These are phyloP conservation scores for Cladosporium colombiae DNA, from an alignment of 2,329 filamentous ascomycete genomes.

Conservation along the genomic window DNA sequence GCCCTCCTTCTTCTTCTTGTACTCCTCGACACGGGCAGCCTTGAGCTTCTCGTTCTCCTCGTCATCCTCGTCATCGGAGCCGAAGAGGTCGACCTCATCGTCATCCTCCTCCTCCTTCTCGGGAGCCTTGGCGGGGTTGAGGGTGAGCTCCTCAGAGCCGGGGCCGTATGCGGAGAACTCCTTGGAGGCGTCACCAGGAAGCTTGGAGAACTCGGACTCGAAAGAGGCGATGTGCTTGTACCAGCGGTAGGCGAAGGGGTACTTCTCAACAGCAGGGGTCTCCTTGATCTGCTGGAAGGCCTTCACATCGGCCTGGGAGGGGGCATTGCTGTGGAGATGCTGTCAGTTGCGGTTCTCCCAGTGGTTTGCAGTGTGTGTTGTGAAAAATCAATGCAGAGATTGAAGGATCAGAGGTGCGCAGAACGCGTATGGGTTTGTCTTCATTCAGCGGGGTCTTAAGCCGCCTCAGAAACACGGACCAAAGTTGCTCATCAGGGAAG, in stretches of 20 bases:
- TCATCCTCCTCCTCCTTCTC: constrained; percentile 74
- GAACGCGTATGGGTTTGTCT: constrained; percentile 70
- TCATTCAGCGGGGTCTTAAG: constrained; percentile 87
- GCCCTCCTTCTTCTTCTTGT: constrained; percentile 94
- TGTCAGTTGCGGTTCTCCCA: constrained; percentile 20
- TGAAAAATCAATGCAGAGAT: constrained; percentile 12
- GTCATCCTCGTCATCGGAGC: constrained; percentile 90
- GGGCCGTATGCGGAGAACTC: constrained; percentile 89
- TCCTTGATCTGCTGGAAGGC: constrained; percentile 85
- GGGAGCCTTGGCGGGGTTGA: constrained; percentile 85
- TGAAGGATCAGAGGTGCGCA: constrained; percentile 71
- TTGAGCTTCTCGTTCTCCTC: constrained; percentile 79
- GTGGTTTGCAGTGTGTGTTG: constrained; percentile 23
- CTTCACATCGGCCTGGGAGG: constrained; percentile 94
- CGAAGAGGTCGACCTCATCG: constrained; percentile 90
- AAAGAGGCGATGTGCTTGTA: constrained; percentile 97
- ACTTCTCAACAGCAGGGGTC: constrained; percentile 78
- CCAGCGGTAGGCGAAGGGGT: constrained; percentile 93
- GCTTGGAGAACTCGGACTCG: constrained; percentile 86
- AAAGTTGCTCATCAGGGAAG: constrained; percentile 76
- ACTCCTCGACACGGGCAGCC: constrained; percentile 88
- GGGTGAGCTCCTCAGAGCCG: constrained; percentile 71
- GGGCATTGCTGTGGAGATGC: constrained; percentile 56
- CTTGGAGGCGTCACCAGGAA: constrained; percentile 89
- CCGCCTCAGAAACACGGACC: constrained; percentile 95